phyloP scores from a whole-genome alignment of 345 rosid genomes.

The Hypericum androsaemum region DNA sequence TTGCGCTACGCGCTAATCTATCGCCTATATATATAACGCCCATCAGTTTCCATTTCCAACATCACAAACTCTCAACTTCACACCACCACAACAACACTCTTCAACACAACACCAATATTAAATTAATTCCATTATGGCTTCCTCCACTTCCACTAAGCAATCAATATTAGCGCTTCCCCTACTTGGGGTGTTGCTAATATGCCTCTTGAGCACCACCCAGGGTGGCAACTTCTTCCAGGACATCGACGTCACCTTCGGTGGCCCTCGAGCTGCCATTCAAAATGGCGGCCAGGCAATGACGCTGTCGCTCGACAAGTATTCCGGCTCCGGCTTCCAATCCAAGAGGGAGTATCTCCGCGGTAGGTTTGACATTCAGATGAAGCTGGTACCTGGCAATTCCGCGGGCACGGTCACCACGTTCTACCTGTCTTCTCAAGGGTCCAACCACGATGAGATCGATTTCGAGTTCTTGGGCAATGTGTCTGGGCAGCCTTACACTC shows the following conservation, averaged over 20 bases:
- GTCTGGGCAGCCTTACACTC: slow-evolving; percentile 1
- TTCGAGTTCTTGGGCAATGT: slow-evolving; percentile 8
- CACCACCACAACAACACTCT: too few relatives aligned
- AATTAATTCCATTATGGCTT: too few relatives aligned
- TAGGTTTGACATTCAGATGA: not conserved
- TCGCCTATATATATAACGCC: too few relatives aligned
- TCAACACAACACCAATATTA: not conserved
- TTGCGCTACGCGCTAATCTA: too few relatives aligned
- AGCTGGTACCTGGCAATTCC: not conserved
- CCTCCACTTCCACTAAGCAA: too few relatives aligned
- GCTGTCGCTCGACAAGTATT: not conserved
- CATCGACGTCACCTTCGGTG: not conserved
- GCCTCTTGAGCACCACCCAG: not conserved
- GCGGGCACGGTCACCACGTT: slow-evolving; percentile 1
- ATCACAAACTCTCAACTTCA: too few relatives aligned
- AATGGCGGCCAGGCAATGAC: not conserved
- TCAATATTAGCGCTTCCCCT: too few relatives aligned
- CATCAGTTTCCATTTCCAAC: too few relatives aligned
- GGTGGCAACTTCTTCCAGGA: not conserved
- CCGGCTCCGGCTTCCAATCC: slow-evolving; percentile 2
- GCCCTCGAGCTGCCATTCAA: not conserved
- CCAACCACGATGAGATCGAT: not conserved
- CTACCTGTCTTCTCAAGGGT: not conserved
- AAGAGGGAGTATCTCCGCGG: not conserved
- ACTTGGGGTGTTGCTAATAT: too few relatives aligned